Conservation (phyloP, 1,284 basidiomycete species). For the Naganishia albida region DNA sequence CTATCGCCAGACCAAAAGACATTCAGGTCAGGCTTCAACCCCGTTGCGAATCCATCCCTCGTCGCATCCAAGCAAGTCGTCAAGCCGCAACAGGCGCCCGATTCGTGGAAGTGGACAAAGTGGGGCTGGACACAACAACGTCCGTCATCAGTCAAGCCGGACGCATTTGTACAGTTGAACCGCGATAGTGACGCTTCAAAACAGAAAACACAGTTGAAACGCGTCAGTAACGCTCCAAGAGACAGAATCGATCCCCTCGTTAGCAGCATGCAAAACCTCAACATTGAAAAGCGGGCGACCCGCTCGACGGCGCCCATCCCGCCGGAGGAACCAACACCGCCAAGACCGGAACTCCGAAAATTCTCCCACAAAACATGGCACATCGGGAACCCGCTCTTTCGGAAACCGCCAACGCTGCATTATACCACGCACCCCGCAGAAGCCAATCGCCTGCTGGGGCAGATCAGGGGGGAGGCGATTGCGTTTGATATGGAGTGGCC, state of each 20-base stretch:
- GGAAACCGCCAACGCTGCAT: slow-evolving; percentile 36
- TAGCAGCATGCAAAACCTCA: slow-evolving; percentile 5
- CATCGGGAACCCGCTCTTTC: not conserved
- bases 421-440: slow-evolving; percentile 44
- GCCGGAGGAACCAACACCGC: not conserved
- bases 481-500: slow-evolving; percentile 53
- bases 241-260: slow-evolving; percentile 8
- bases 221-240: too few relatives aligned
- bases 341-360: not conserved
- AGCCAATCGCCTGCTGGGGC: slow-evolving; percentile 43
- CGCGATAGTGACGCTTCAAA: too few relatives aligned
- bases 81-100: not conserved
- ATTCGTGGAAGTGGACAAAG: slow-evolving; percentile 15
- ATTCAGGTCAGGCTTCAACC: slow-evolving; percentile 8
- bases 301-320: not conserved
- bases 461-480: slow-evolving; percentile 43
- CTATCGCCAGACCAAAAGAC: not conserved
- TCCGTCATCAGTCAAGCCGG: not conserved
- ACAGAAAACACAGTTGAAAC: too few relatives aligned
- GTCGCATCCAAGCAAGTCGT: not conserved
- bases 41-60: not conserved
- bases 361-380: slow-evolving; percentile 24
- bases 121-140: slow-evolving; percentile 14
- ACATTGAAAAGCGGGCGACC: not conserved
- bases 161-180: too few relatives aligned